These are phyloP conservation scores for Coniella vitis DNA, from an alignment of 2,329 filamentous ascomycete genomes.

Conservation along the genomic window DNA sequence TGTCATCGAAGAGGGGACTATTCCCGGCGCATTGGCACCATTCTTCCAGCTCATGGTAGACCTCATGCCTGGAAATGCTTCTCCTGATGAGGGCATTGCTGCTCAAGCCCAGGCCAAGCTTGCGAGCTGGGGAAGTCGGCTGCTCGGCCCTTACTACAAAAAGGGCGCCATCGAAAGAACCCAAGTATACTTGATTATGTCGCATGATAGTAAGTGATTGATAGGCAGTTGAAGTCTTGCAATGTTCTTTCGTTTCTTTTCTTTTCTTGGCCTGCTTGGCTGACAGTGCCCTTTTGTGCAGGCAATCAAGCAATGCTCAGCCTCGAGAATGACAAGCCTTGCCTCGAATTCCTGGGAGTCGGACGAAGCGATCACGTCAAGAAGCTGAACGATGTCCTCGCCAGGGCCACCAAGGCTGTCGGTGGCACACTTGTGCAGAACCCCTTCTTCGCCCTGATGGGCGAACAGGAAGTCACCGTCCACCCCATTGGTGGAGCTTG, in stretches of 20 bases:
- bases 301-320: slow-evolving; percentile 53
- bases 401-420: slow-evolving; percentile 47
- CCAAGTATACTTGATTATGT: slow-evolving; percentile 60
- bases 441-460: slow-evolving; percentile 50
- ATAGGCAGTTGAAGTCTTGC: no score
- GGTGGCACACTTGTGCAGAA: slow-evolving; percentile 55
- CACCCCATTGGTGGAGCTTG: slow-evolving; percentile 61
- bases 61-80: slow-evolving; percentile 40
- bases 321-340: slow-evolving; percentile 52
- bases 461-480: slow-evolving; percentile 54
- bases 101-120: slow-evolving; percentile 39
- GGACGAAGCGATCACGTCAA: slow-evolving; percentile 48
- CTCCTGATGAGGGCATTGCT: slow-evolving; percentile 31
- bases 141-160: slow-evolving; percentile 51
- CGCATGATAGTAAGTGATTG: slow-evolving; percentile 47
- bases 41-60: slow-evolving; percentile 53
- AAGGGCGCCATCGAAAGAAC: slow-evolving; percentile 52
- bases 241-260: no score
- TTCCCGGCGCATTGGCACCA: slow-evolving; percentile 49
- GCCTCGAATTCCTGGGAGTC: slow-evolving; percentile 53
- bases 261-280: background rate
- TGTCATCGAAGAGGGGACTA: slow-evolving; percentile 56
- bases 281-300: slow-evolving; percentile 20
- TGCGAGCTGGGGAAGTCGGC: slow-evolving; percentile 43
- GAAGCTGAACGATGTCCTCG: slow-evolving; percentile 44